Evolutionary conservation across 257 asterid genomes (phyloP), one percentile per base, ranked within the genome.

Genomic region (Primulina tabacum): DNA sequence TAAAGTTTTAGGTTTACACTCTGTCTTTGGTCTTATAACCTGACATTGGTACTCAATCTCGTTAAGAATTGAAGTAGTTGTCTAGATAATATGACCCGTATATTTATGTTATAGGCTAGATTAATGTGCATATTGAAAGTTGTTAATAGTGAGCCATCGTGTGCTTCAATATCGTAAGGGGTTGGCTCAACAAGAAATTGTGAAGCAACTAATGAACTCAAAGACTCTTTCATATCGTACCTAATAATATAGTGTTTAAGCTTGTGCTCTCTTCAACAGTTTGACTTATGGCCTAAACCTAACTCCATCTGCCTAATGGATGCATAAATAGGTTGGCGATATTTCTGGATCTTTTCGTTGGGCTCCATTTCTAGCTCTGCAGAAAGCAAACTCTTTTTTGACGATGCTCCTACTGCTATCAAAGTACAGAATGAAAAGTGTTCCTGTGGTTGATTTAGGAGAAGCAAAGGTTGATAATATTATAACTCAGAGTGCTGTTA

Each of bases 281-380:
- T 43, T 7, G 5, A 50, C 21, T 50, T 5, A 50, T 50, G 57
- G 57, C 57, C 18, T 24, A 6, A 6, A 57, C 5, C 21, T 9
- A 18, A 37, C 26, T 55, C 64, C 59, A 8, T 56, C 1, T 73
- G 73, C 20, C 72, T 62, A 6, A 30, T 64, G 32, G 8, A 17
- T 70, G 65, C 68, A 61, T 63, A 61, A 73, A 62, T 86, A 94
- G 99, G 99, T 94, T 30, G 88, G 89, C 35, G 98, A 94, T 72
- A 94, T 94, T 59, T 79, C 99, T 7, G 99, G 97, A 74, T 85
- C 93, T 38, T 94, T 94, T 68, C 97, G 99, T 34, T 94, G 97
- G 99, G 99, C 99, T 37, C 99, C 99, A 2, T 94, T 91, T 82
- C 96, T 91, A 4, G 99, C 99, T 1, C 74, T 94, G 86, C 99